phyloP scores from a whole-genome alignment of 2,329 filamentous ascomycete genomes.

The Ilyonectria robusta region DNA sequence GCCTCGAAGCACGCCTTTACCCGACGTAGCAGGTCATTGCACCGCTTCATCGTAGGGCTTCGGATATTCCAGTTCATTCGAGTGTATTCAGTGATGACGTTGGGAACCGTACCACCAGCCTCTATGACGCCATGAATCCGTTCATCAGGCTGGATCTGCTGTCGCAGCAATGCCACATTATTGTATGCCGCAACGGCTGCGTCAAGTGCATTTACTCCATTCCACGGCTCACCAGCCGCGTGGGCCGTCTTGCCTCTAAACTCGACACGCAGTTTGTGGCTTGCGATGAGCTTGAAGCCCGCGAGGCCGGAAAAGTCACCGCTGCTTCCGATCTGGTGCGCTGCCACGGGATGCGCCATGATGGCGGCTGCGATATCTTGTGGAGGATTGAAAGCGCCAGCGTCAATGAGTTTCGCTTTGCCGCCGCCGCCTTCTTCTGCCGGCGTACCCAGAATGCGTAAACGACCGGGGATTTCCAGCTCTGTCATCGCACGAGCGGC shows the following conservation, averaged over 20 bases:
- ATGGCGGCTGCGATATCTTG: conserved; percentile 47
- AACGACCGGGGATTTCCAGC: conserved; percentile 41
- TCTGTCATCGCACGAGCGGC: conserved; percentile 60
- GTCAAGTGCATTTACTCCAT: conserved; percentile 39
- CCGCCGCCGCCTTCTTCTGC: conserved; percentile 67
- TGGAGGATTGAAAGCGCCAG: conserved; percentile 55
- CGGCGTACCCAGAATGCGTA: conserved; percentile 64
- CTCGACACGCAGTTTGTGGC: conserved; percentile 30
- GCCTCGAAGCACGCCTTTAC: conserved; percentile 56
- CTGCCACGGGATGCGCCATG: conserved; percentile 42
- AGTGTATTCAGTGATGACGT: conserved; percentile 31
- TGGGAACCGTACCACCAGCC: conserved; percentile 27
- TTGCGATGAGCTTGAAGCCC: conserved; percentile 30
- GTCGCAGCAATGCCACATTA: conserved; percentile 37
- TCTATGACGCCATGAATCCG: conserved; percentile 43
- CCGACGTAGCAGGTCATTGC: conserved; percentile 35
- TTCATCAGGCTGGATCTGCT: conserved; percentile 41
- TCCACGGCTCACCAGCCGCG: conserved; percentile 40
- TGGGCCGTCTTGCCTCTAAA: conserved; percentile 31
- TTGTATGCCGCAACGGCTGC: conserved; percentile 37
- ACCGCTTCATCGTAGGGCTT: conserved; percentile 25
- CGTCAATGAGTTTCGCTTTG: conserved; percentile 61
- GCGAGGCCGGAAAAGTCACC: conserved; percentile 15
- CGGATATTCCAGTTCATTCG: conserved; percentile 33
- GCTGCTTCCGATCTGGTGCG: conserved; percentile 1